phyloP scores from a whole-genome alignment of 2,329 filamentous ascomycete species.

The Helotiales sp. region DNA sequence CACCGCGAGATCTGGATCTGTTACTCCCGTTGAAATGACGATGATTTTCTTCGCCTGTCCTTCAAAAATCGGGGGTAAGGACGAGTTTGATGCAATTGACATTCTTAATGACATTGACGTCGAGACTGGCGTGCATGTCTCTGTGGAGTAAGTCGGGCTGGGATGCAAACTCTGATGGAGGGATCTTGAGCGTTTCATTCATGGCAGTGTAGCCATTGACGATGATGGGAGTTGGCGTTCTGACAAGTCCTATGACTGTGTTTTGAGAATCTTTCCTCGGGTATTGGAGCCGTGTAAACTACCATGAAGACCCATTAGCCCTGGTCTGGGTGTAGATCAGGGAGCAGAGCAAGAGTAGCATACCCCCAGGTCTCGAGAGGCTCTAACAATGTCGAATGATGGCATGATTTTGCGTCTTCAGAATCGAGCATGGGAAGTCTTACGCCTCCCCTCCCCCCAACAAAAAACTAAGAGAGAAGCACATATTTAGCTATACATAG shows the following conservation, averaged over 20 bases:
- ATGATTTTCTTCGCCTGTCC: conserved; percentile 59
- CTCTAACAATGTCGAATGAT: conserved; percentile 32
- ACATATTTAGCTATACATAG: background rate
- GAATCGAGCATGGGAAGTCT: background rate
- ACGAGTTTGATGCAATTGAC: conserved; percentile 58
- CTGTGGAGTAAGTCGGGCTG: conserved; percentile 42
- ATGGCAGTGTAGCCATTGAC: conserved; percentile 42
- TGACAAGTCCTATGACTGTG: conserved; percentile 53
- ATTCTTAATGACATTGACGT: conserved; percentile 57
- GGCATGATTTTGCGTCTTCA: conserved; percentile 21
- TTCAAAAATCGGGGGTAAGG: conserved; percentile 57
- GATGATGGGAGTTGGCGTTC: conserved; percentile 50
- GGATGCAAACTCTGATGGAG: conserved; percentile 29
- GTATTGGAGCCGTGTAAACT: conserved; percentile 56
- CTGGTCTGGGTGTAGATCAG: too few relatives aligned
- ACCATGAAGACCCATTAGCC: background rate
- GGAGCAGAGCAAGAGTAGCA: background rate
- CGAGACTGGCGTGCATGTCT: conserved; percentile 44
- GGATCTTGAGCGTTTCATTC: conserved; percentile 23
- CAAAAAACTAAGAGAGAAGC: too few relatives aligned
- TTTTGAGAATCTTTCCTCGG: conserved; percentile 51
- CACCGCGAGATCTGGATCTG: conserved; percentile 52
- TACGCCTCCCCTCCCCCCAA: too few relatives aligned
- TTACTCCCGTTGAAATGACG: conserved; percentile 53
- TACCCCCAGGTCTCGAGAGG: conserved; percentile 32